Evolutionary conservation across 305 asterid genomes (phyloP), one percentile per base, ranked within the genome.

Genomic region (Solanum aculeatissimum): DNA sequence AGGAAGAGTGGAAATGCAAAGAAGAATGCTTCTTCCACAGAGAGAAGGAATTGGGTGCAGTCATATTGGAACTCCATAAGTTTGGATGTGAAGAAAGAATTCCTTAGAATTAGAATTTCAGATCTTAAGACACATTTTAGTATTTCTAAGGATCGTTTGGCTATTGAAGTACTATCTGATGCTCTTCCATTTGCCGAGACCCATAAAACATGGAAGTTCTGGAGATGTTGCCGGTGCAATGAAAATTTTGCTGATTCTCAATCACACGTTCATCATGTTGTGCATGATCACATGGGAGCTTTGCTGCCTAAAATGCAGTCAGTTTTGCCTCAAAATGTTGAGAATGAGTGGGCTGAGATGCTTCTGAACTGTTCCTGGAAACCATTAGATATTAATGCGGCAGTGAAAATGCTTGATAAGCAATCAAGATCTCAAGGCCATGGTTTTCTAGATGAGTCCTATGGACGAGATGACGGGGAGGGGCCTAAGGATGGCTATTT

Each of bases 271-370:
- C 95, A 92, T 42, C 99, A 96, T 72, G 91, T 89, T 32, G 88
- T 90, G 42, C 93, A 89, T 77, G 98, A 94, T 84, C 99, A 96
- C 85, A 85, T 92, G 93, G 91, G 93, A 69, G 89, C 88, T 90
- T 90, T 96, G 88, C 81, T 87, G 87, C 98, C 97, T 77, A 90
- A 94, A 87, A 86, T 93, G 94, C 94, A 93, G 90, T 87, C 93
- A 25, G 85, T 91, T 80, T 80, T 95, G 81, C 99, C 99, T 43
- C 92, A 90, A 88, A 87, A 27, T 84, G 92, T 96, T 86, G 97
- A 92, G 68, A 90, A 88, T 83, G 94, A 94, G 87, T 96, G 98
- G 99, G 91, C 91, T 55, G 97, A 96, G 86, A 92, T 92, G 97
- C 95, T 96, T 89, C 90, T 95, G 19, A 92, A 89, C 84, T 94